phyloP scores from a whole-genome alignment of 768 basidiomycete species.

The Phaeotremella skinneri region DNA sequence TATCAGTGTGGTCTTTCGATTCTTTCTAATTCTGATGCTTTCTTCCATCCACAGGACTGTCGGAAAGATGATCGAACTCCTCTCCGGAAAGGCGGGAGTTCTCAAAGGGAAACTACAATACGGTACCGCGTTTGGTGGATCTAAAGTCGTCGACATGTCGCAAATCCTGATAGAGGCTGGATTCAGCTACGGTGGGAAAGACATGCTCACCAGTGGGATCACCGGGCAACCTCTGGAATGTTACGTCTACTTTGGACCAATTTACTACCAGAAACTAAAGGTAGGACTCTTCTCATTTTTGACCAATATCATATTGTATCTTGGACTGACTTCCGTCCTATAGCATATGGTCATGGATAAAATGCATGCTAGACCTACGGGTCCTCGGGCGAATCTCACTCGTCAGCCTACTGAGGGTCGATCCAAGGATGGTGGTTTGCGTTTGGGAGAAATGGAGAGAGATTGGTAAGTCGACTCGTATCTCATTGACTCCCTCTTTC shows the following conservation, averaged over 20 bases:
- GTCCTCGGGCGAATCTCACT: constrained; percentile 92
- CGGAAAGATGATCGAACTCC: constrained; percentile 98
- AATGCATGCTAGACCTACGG: constrained; percentile 98
- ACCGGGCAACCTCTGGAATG: constrained; percentile 95
- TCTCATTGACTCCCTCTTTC: neutral
- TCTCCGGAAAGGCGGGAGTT: constrained; percentile 96
- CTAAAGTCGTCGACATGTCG: constrained; percentile 99
- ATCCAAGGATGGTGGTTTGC: constrained; percentile 92
- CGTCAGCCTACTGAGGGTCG: constrained; percentile 98
- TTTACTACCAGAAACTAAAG: constrained; percentile 96
- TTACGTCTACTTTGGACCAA: constrained; percentile 98
- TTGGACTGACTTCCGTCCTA: constrained; percentile 41
- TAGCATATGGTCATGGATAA: constrained; percentile 99
- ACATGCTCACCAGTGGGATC: constrained; percentile 96
- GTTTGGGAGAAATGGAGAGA: constrained; percentile 98
- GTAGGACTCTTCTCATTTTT: constrained; percentile 59
- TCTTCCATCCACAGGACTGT: constrained; percentile 70
- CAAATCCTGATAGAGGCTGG: constrained; percentile 90
- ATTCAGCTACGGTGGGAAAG: constrained; percentile 97
- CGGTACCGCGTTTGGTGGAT: constrained; percentile 81
- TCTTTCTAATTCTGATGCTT: neutral
- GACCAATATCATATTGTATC: neutral
- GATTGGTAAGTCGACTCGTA: constrained; percentile 62
- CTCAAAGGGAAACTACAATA: constrained; percentile 61
- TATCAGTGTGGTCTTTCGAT: neutral